These are phyloP conservation scores for Pseudogymnoascus sp. DNA, from an alignment of 2,329 filamentous ascomycete genomes.

Conservation along the genomic window DNA sequence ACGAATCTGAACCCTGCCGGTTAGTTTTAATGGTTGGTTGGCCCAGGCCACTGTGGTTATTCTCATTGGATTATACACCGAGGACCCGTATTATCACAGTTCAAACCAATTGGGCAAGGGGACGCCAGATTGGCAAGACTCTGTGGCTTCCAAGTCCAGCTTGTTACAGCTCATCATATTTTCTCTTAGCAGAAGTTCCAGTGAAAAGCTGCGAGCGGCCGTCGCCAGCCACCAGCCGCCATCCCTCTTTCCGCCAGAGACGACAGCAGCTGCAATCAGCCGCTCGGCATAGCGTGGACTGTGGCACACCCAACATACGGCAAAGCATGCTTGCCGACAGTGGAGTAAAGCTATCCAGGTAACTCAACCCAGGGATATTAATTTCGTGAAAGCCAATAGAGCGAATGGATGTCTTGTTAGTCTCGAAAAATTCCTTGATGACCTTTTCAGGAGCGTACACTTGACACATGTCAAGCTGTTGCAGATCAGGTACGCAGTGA, in stretches of 20 bases:
- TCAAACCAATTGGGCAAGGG: neutral
- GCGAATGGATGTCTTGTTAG: constrained; percentile 11
- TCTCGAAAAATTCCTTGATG: constrained; percentile 12
- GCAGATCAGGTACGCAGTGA: constrained; percentile 4
- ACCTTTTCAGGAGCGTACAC: constrained; percentile 8
- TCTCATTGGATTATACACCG: neutral
- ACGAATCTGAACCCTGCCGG: neutral
- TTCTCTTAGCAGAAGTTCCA: neutral
- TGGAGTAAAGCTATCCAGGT: neutral
- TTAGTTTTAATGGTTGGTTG: neutral
- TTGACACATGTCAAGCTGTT: constrained; percentile 13
- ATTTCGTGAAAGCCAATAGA: constrained; percentile 14
- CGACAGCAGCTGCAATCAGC: constrained; percentile 14
- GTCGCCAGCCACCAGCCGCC: neutral
- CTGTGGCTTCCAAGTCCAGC: neutral
- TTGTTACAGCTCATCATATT: neutral
- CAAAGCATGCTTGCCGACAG: constrained; percentile 1
- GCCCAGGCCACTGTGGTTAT: neutral
- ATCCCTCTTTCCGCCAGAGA: constrained; percentile 10
- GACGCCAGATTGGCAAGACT: constrained; percentile 16
- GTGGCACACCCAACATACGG: constrained; percentile 17
- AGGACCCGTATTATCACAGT: neutral
- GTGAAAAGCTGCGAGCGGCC: neutral
- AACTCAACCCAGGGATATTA: neutral
- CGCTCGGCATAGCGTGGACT: constrained; percentile 17